These are phyloP conservation scores for Lycium barbarum DNA, from an alignment of 257 asterid species.

Conservation along the genomic window DNA sequence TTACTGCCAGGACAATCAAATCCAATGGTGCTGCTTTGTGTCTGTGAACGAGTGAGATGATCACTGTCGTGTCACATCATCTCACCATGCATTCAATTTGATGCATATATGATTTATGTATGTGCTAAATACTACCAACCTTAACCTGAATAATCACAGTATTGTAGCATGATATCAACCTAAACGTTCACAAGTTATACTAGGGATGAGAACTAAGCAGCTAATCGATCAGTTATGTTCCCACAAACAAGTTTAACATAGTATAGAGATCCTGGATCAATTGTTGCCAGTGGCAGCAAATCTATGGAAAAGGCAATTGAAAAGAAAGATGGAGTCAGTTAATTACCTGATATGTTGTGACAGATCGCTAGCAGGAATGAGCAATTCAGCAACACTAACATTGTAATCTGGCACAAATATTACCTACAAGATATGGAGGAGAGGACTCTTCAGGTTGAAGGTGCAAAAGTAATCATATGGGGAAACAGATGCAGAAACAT, in stretches of 20 bases:
- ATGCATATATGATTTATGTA: neutral
- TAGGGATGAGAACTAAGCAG: constrained; percentile 21
- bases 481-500: constrained; percentile 7
- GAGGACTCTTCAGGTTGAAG: neutral
- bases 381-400: constrained; percentile 80
- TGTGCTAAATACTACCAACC: neutral
- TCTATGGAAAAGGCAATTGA: neutral
- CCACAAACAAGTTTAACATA: neutral
- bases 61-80: neutral
- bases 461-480: neutral
- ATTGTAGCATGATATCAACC: neutral
- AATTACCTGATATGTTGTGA: constrained; percentile 86
- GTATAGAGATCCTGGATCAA: neutral
- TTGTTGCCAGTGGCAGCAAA: constrained; percentile 17
- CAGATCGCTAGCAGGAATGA: constrained; percentile 85
- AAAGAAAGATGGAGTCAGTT: constrained; percentile 28
- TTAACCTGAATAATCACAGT: neutral
- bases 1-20: constrained; percentile 6
- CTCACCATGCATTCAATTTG: neutral
- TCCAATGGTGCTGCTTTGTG: neutral
- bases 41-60: neutral
- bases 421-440: constrained; percentile 51
- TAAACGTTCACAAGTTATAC: neutral
- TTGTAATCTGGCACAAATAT: constrained; percentile 86
- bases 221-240: neutral